A percentile compares a stretch with the other conserved stretches of the same genome.
These are phyloP conservation scores for Ophidiomyces ophidiicola DNA, from an alignment of 2,329 filamentous ascomycete genomes.

Conservation along the genomic window DNA sequence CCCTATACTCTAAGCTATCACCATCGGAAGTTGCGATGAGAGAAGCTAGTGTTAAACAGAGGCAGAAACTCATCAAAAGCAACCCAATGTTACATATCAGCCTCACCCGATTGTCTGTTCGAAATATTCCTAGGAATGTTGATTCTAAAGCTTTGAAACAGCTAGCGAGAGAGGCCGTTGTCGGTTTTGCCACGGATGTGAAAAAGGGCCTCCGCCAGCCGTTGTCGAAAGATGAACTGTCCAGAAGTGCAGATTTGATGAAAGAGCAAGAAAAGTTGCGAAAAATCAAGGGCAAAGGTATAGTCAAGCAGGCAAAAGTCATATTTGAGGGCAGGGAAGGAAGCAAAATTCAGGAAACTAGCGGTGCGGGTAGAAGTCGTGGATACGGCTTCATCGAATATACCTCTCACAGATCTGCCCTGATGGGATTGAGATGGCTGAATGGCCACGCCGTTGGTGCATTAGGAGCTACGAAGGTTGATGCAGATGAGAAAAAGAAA, in stretches of 20 bases:
- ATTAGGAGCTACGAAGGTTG: constrained; percentile 20
- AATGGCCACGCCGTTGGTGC: constrained; percentile 56
- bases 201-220: constrained; percentile 63
- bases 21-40: constrained; percentile 75
- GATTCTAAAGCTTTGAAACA: constrained; percentile 81
- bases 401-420: constrained; percentile 77
- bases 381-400: constrained; percentile 98
- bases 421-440: constrained; percentile 89
- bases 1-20: constrained; percentile 63
- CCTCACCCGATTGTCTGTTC: constrained; percentile 77
- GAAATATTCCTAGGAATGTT: constrained; percentile 77
- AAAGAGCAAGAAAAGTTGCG: constrained; percentile 66
- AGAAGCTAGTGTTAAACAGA: constrained; percentile 73
- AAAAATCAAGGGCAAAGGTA: constrained; percentile 68
- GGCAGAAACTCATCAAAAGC: constrained; percentile 77
- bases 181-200: constrained; percentile 84
- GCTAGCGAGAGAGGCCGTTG: constrained; percentile 79
- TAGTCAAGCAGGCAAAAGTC: constrained; percentile 88
- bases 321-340: constrained; percentile 83
- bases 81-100: constrained; percentile 84
- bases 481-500: constrained; percentile 47
- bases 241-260: constrained; percentile 67
- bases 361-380: constrained; percentile 67
- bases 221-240: constrained; percentile 79
- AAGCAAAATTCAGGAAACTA: constrained; percentile 65